Evolutionary conservation across 2,329 filamentous ascomycete species (phyloP), one percentile per base, ranked within the genome.

Genomic region (Diaporthe humulicola): DNA sequence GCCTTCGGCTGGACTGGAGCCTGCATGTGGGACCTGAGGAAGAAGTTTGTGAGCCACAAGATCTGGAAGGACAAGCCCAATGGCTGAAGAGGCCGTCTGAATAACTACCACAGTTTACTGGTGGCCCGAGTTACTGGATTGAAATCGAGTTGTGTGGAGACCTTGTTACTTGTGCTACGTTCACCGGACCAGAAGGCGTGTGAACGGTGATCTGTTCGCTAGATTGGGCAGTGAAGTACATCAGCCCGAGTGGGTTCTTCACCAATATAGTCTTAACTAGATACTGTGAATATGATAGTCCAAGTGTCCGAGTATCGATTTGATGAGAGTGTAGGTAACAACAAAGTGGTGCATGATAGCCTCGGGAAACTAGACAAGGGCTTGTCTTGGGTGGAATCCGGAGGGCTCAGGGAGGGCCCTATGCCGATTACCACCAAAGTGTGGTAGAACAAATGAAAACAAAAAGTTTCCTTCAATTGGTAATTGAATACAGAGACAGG

Each of bases 261-360:
- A 9, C 8, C 19, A 45, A 0, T 12, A 22, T 6, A 42, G n/a
- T n/a, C n/a, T n/a, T n/a, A n/a, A n/a, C n/a, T 14, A 17, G 5
- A 0, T 1, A 6, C 9, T 61, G 38, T 3, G 25, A 0, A 30
- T 9, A 5, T 2, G 7, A 19, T 7, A 2, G 19, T 4, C 3
- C 15, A 12, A 28, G 12, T 17, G 5, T 60, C 9, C 28, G 2
- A 12, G 3, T 6, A 28, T 42, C 10, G 22, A 9, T 14, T 42
- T 60, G 22, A 42, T 0, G 14, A 28, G 57, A 25, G 8, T 9
- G 15, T 30, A 8, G 7, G n/a, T 38, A 9, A 9, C 36, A 1
- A 19, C 10, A 33, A 6, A 33, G 2, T 64, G 25, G 25, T 3
- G 15, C 22, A 25, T 30, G 58, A 45, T n/a, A n/a, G n/a, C n/a